Evolutionary conservation across 805 yeast genomes (phyloP), one percentile per base, ranked within the genome.

Genomic region (Hanseniaspora hatyaiensis): DNA sequence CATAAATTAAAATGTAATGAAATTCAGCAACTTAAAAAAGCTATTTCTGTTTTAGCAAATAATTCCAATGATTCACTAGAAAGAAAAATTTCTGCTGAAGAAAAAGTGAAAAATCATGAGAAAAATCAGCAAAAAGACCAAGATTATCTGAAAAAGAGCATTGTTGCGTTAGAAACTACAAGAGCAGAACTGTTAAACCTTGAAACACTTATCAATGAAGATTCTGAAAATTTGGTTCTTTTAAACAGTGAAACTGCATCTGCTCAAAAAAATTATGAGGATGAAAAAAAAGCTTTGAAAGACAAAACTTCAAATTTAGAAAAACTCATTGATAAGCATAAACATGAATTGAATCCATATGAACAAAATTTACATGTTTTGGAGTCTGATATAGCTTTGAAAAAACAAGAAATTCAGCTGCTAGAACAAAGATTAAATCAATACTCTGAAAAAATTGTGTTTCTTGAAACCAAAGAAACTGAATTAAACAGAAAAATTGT

Each of bases 291-390:
- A 6, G 76, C 75, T 24, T 69, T 92, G 39, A 77, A 85, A 8
- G 80, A 76, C 40, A 84, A 85, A 59, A 89, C 97, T 0, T 71
- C 77, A 9, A 77, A 66, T 2, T 71, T 81, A 48, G 75, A 88
- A 1, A 72, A 70, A 8, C 73, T 82, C 56, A 81, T 88, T 44
- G 82, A 76, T 53, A 55, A 57, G 12, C 64, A 78, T 33, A 88
- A 84, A 59, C 70, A 68, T 6, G 70, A 80, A 51, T 64, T 86
- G 6, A 88, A 83, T 54, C 98, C 97, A 0, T 86, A 94, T 88
- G 77, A 76, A 51, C 79, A 73, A 23, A 72, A 77, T 52, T 65
- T 87, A 26, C 78, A 74, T 51, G 71, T 73, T 13, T 78, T 79
- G 50, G 77, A 77, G 48, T 73, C 82, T 12, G 77, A 77, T 39